Evolutionary conservation across 331 rosid genomes (phyloP).

Genomic region (Prunus yedoensis): DNA sequence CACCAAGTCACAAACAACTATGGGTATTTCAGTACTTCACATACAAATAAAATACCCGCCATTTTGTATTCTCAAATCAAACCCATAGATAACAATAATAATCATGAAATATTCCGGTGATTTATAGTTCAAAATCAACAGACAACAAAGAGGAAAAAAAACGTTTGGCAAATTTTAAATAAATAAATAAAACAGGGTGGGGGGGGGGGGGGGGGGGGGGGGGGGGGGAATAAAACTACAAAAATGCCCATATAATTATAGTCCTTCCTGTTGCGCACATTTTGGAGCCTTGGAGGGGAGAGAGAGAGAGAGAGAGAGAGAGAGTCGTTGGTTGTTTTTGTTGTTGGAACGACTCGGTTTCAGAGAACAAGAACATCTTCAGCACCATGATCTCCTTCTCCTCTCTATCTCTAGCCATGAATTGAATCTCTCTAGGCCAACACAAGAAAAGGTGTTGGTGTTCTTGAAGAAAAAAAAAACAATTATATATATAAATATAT

Average conservation of each 20-base stretch:
- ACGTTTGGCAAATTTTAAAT: neutral
- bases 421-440: constrained; percentile 5
- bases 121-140: neutral
- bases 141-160: neutral
- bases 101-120: neutral
- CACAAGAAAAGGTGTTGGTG: neutral
- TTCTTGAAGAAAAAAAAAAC: neutral
- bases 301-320: constrained; percentile 19
- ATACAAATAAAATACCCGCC: neutral
- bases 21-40: neutral
- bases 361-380: constrained; percentile 38
- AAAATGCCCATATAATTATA: constrained; percentile 21
- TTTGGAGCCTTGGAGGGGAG: constrained; percentile 31
- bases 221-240: constrained; percentile 27
- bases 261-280: constrained; percentile 25
- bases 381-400: constrained; percentile 31
- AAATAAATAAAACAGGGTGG: neutral
- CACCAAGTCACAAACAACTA: neutral
- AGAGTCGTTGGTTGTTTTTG: constrained; percentile 33
- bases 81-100: neutral
- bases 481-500: no score
- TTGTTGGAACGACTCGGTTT: constrained; percentile 35
- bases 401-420: constrained; percentile 18
- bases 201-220: no score
- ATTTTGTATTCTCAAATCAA: neutral